Conservation (phyloP, 1,284 basidiomycete genomes). For the Tilletia caries region DNA sequence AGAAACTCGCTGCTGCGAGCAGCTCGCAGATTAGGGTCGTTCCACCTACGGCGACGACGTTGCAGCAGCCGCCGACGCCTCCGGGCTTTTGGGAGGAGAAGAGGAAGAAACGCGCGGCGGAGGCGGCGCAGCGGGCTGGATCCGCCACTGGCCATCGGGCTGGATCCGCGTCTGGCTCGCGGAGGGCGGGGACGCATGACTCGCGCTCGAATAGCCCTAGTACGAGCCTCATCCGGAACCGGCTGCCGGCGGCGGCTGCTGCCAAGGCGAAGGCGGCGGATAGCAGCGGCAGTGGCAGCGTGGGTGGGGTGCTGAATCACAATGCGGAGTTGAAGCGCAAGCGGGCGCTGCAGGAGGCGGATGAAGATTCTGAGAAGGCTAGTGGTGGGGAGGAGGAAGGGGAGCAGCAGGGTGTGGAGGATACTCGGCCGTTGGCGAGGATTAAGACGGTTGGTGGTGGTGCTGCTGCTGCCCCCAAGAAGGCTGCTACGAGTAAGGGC, state of each 20-base stretch:
- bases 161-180: not conserved
- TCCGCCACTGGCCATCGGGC: not conserved
- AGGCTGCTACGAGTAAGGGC: not conserved
- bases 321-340: slow-evolving; percentile 6
- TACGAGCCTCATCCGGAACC: not conserved
- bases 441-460: not conserved
- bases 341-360: not conserved
- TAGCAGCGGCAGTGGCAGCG: too few relatives aligned
- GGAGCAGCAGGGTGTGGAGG: not conserved
- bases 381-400: too few relatives aligned
- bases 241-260: not conserved
- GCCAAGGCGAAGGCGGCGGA: not conserved
- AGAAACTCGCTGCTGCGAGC: not conserved
- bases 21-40: not conserved
- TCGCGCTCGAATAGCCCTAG: not conserved
- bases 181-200: not conserved
- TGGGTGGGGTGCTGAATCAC: not conserved
- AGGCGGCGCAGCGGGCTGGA: not conserved
- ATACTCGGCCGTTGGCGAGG: not conserved
- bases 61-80: slow-evolving; percentile 11
- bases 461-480: not conserved
- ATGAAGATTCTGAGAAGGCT: not conserved
- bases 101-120: not conserved
- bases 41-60: not conserved
- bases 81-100: not conserved